Conservation (phyloP, 345 rosid genomes). For the Euphorbia tirucalli region DNA sequence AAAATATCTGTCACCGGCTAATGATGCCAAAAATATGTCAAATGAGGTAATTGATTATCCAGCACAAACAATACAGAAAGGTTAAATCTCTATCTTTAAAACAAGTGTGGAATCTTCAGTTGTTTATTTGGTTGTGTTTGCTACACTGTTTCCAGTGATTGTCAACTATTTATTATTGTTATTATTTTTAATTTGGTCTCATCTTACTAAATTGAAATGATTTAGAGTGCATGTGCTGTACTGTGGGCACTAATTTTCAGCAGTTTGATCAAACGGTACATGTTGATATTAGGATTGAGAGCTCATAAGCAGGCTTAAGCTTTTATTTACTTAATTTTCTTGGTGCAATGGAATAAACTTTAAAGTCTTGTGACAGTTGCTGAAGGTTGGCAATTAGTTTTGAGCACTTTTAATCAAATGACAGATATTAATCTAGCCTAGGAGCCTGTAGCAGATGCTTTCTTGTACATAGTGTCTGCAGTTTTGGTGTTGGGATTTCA, state of each 20-base stretch:
- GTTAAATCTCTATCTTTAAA: too few relatives aligned
- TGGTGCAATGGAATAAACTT: too few relatives aligned
- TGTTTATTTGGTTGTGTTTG: background rate
- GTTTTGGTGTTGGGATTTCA: background rate
- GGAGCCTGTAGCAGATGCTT: too few relatives aligned
- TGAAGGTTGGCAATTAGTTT: too few relatives aligned
- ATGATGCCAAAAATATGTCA: background rate
- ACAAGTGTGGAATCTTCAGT: too few relatives aligned
- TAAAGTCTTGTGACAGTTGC: background rate
- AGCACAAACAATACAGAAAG: background rate
- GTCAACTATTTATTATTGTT: too few relatives aligned
- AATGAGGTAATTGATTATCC: background rate
- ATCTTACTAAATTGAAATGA: background rate
- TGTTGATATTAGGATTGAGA: background rate
- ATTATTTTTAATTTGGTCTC: too few relatives aligned
- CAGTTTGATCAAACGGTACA: background rate
- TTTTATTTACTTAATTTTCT: background rate
- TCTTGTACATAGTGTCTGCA: background rate
- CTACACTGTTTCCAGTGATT: background rate
- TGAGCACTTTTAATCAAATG: too few relatives aligned
- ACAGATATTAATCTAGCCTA: too few relatives aligned
- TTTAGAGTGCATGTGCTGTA: background rate
- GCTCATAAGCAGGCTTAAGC: background rate
- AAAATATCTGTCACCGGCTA: conserved; percentile 1
- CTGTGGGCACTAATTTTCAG: background rate